These are phyloP conservation scores for Articulospora tetracladia DNA, from an alignment of 495 filamentous ascomycete species.

Conservation along the genomic window DNA sequence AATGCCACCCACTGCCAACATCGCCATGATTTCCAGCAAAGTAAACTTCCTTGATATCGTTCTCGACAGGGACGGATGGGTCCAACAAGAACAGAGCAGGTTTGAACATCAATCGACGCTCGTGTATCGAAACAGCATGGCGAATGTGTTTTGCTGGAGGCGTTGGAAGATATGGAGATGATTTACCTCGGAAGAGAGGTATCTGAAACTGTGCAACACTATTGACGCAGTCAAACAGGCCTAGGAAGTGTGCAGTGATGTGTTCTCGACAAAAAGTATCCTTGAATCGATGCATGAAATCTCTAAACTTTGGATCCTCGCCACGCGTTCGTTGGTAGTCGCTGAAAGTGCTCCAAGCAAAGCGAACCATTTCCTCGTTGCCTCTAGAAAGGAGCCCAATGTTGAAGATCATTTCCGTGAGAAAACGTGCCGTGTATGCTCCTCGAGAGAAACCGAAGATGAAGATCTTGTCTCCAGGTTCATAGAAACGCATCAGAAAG, in stretches of 20 bases:
- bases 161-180: slow-evolving; percentile 42
- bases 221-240: slow-evolving; percentile 61
- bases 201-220: slow-evolving; percentile 44
- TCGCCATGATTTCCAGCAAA: slow-evolving; percentile 9
- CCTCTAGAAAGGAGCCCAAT: slow-evolving; percentile 75
- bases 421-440: slow-evolving; percentile 69
- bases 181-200: slow-evolving; percentile 34
- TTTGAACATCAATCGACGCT: slow-evolving; percentile 62
- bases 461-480: slow-evolving; percentile 71
- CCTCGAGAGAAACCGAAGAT: slow-evolving; percentile 69
- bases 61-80: background rate
- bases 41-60: slow-evolving; percentile 4
- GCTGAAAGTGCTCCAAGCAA: slow-evolving; percentile 86
- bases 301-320: background rate
- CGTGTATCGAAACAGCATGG: slow-evolving; percentile 77
- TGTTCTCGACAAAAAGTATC: background rate
- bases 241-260: slow-evolving; percentile 51
- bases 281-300: slow-evolving; percentile 4
- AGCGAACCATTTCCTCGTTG: slow-evolving; percentile 81
- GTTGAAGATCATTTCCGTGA: slow-evolving; percentile 84
- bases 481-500: slow-evolving; percentile 85
- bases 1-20: slow-evolving; percentile 11
- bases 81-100: slow-evolving; percentile 4
- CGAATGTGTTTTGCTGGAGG: slow-evolving; percentile 50
- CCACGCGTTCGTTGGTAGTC: slow-evolving; percentile 41